These are phyloP conservation scores for Wickerhamomyces chaumierensis DNA, from an alignment of 805 yeast species.

Conservation along the genomic window DNA sequence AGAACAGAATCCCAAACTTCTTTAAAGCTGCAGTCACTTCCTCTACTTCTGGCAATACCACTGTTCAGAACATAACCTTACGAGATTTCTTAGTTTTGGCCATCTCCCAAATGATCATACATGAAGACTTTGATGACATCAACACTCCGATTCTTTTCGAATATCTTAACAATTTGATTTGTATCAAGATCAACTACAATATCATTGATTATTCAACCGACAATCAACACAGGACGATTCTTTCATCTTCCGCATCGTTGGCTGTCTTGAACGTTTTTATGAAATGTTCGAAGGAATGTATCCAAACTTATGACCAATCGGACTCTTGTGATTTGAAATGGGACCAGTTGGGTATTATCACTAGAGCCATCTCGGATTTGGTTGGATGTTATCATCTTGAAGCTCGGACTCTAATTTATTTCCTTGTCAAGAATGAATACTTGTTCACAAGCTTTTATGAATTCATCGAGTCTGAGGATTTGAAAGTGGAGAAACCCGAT, in stretches of 20 bases:
- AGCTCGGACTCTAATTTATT: conserved; percentile 42
- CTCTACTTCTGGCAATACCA: conserved; percentile 10
- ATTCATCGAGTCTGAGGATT: neutral
- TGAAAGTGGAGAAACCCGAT: too few relatives aligned
- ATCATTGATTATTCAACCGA: neutral
- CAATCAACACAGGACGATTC: neutral
- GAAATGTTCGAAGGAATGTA: conserved; percentile 17
- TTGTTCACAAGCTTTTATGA: conserved; percentile 12
- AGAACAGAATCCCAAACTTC: conserved; percentile 38
- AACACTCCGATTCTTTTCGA: conserved; percentile 43
- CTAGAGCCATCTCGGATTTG: conserved; percentile 44
- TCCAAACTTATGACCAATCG: conserved; percentile 5
- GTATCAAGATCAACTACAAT: conserved; percentile 18
- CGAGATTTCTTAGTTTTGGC: conserved; percentile 56
- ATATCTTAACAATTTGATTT: conserved; percentile 49
- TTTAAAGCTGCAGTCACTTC: conserved; percentile 32
- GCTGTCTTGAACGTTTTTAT: conserved; percentile 30
- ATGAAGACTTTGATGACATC: conserved; percentile 22
- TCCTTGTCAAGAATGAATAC: conserved; percentile 28
- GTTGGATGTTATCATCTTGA: conserved; percentile 38
- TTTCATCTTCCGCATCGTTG: conserved; percentile 25
- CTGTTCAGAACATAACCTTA: conserved; percentile 28
- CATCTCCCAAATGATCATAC: conserved; percentile 29
- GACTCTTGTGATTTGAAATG: conserved; percentile 28
- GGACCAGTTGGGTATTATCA: conserved; percentile 47